Evolutionary conservation across 2,329 filamentous ascomycete species (phyloP).

Genomic region (Arthrobotrys musiformis): DNA sequence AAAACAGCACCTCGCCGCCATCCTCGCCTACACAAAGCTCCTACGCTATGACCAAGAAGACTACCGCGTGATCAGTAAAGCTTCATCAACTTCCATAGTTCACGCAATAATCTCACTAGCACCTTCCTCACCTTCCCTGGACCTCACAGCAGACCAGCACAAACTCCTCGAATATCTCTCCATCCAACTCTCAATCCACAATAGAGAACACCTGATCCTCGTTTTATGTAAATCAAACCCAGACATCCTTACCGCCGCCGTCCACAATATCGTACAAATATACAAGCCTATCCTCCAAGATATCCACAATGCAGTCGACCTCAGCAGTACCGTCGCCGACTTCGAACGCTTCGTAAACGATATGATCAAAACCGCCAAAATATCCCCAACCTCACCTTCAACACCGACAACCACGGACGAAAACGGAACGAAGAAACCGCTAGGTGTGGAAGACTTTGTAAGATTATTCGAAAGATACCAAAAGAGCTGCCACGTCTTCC

Average conservation of each 20-base stretch:
- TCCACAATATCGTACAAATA: conserved; percentile 73
- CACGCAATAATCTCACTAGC: conserved; percentile 71
- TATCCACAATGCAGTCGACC: conserved; percentile 76
- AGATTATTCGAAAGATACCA: conserved; percentile 73
- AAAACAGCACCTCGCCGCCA: conserved; percentile 71
- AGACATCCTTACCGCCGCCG: conserved; percentile 76
- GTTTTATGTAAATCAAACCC: conserved; percentile 75
- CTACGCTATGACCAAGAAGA: conserved; percentile 70
- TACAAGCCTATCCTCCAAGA: conserved; percentile 79
- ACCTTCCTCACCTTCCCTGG: conserved; percentile 63
- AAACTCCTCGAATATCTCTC: conserved; percentile 75
- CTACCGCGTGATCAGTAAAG: conserved; percentile 68
- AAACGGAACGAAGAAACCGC: conserved; percentile 62
- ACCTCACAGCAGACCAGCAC: conserved; percentile 72
- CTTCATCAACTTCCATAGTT: conserved; percentile 70
- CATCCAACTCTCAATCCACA: conserved; percentile 75
- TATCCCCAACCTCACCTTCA: conserved; percentile 51
- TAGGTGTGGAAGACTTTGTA: conserved; percentile 78
- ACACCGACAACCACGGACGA: conserved; percentile 7
- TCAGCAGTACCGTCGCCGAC: conserved; percentile 75
- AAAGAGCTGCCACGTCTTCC: conserved; percentile 73
- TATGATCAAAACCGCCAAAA: conserved; percentile 70
- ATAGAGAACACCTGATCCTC: conserved; percentile 76
- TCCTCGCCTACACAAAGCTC: conserved; percentile 70
- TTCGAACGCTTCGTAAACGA: conserved; percentile 76